A percentile compares a stretch with the other conserved stretches of the same genome.
Conservation (phyloP, 2,329 filamentous ascomycete genomes). For the Arthrobotrys sinensis region DNA sequence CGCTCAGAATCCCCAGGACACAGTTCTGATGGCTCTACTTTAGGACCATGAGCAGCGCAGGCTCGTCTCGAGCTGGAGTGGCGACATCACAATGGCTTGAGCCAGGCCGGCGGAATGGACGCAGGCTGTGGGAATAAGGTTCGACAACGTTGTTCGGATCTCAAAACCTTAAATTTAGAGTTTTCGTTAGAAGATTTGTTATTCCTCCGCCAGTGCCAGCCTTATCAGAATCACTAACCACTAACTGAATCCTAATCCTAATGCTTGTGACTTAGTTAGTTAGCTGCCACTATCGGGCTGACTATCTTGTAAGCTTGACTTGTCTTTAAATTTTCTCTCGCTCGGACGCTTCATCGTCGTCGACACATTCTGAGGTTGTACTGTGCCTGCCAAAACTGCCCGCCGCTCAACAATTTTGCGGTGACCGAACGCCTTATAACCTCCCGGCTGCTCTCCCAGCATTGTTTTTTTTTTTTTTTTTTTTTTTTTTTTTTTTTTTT, state of each 20-base stretch:
- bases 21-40: background rate
- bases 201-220: conserved; percentile 35
- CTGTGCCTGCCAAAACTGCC: background rate
- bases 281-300: conserved; percentile 11
- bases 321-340: conserved; percentile 2
- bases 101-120: conserved; percentile 26
- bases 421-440: background rate
- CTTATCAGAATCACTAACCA: conserved; percentile 35
- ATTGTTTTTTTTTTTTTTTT: background rate
- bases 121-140: conserved; percentile 59
- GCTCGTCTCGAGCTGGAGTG: conserved; percentile 23
- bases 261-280: background rate
- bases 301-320: background rate
- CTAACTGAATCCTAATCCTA: conserved; percentile 12
- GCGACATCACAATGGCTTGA: conserved; percentile 24
- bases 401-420: background rate
- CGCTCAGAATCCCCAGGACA: background rate
- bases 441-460: background rate
- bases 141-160: conserved; percentile 62
- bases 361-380: background rate
- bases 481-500: too few relatives aligned
- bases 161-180: conserved; percentile 62
- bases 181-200: conserved; percentile 61
- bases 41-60: background rate
- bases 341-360: background rate